Evolutionary conservation across 2,329 filamentous ascomycete genomes (phyloP), one percentile per base, ranked within the genome.

Genomic region (Claviceps lovelessii): DNA sequence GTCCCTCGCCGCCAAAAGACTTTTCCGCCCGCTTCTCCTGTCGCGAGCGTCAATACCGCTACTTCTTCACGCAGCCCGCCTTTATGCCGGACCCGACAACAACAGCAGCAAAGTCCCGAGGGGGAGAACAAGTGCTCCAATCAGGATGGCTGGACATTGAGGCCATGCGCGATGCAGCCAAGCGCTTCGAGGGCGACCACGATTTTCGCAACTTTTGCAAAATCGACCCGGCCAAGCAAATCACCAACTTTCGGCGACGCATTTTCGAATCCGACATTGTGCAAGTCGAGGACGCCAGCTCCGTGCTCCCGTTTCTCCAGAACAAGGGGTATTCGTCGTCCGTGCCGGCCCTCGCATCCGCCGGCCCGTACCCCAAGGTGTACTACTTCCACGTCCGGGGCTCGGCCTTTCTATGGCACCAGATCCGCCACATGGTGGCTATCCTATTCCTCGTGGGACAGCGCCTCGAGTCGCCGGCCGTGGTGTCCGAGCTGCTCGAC

Each of bases 181-280:
- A 81, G 65, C 75, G 83, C 51, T 91, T 88, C 61, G 81, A 90
- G 61, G 93, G 93, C 6, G 69, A 83, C 52, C 88, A 97, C 69
- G 93, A 98, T 72, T 98, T 97, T 72, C 83, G 93, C 57, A 98
- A 98, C 69, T 87, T 97, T 66, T 97, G 93, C 78, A 95, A 95
- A 70, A 76, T 97, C 56, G 93, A 98, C 70, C 78, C 86, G 1
- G 83, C 78, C 62, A 97, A 97, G 74, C 88, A 95, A 70, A 88
- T 95, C 61, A 82, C 81, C 39, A 93, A 88, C 66, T 97, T 91
- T 63, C 73, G 80, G 61, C 78, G 93, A 46, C 78, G 80, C 47
- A 89, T 98, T 61, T 90, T 85, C 67, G 82, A 86, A 70, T 81
- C 89, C 10, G 83, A 85, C 62, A 86, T 98, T 58, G 83, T 88